Conservation (phyloP, 441 rosid species). For the Adansonia madagascariensis region DNA sequence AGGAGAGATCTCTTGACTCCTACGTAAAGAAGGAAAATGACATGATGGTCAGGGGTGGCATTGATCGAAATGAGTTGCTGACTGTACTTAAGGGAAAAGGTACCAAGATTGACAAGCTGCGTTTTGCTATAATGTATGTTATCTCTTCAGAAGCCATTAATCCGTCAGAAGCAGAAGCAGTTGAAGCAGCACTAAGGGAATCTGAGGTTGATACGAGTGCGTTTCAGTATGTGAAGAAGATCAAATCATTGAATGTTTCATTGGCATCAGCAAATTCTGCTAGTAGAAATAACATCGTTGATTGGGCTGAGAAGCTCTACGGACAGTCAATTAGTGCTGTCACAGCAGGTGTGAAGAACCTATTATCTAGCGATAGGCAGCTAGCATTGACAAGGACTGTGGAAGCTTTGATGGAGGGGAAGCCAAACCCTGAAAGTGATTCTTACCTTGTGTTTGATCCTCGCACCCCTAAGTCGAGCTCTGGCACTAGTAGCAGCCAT, state of each 20-base stretch:
- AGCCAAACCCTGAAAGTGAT: constrained; percentile 84
- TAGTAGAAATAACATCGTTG: constrained; percentile 90
- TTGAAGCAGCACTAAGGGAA: constrained; percentile 82
- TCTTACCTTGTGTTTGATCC: constrained; percentile 82
- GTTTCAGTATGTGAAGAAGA: constrained; percentile 93
- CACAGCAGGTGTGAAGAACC: constrained; percentile 93
- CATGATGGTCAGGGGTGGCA: constrained; percentile 89
- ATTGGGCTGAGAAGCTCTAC: constrained; percentile 97
- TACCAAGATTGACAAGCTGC: constrained; percentile 75
- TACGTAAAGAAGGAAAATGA: constrained; percentile 90
- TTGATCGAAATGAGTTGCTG: constrained; percentile 74
- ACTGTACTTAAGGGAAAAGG: constrained; percentile 87
- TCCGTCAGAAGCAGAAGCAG: constrained; percentile 77
- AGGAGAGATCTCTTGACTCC: constrained; percentile 90
- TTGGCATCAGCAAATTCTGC: constrained; percentile 87
- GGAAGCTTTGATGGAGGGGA: constrained; percentile 93
- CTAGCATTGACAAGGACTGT: constrained; percentile 81
- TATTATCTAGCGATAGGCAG: constrained; percentile 81
- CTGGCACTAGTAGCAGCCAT: constrained; percentile 60
- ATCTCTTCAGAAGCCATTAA: constrained; percentile 83
- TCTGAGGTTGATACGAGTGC: constrained; percentile 86
- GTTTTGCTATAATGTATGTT: constrained; percentile 91
- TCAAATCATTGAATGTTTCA: constrained; percentile 83
- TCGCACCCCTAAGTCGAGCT: constrained; percentile 88
- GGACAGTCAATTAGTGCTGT: constrained; percentile 94